Base-by-base conservation (phyloP, 1,284 basidiomycete genomes). In the Vanrija pseudolonga region DNA sequence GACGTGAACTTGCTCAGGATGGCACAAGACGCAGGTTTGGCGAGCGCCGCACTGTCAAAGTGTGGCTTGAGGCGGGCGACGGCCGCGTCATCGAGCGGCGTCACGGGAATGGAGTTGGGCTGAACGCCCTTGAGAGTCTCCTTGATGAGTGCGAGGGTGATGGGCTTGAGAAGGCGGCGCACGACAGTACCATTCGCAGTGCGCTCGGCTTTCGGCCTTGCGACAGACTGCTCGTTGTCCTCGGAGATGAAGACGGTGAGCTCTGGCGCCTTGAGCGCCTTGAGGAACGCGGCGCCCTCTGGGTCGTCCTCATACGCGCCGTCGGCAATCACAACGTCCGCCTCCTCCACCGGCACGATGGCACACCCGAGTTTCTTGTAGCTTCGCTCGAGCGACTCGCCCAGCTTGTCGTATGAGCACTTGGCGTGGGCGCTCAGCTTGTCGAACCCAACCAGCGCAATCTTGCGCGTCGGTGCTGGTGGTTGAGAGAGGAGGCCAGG, bases 311-410 rank as follows among this genome's bases (percentile, higher is more conserved):
- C 71, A 22, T 64, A 46, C 1, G 50, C 28, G 2, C 69, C 68
- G 47, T 71, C 61, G 2, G 61, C 57, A 24, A 76, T 47, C 19
- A 73, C 52, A 18, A 73, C 47, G 17, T 74, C 68, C 14, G 73
- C 73, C 28, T 71, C 59, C 17, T 51, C 40, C 3, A 62, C 15
- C 0, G 47, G 46, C 8, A 69, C 63, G n/a, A 69, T 57, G 19
- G 66, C 51, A 39, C 68, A 69, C 6, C 68, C 65, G 8, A 66
- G 50, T 20, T 67, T 64, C 6, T 24, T 42, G 44, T 68, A 69
- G 50, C 68, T 68, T n/a, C 65, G 54, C 18, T 57, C 41, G 8
- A 76, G 55, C 0, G 57, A 57, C 9, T 56, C 50, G 12, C 63
- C 64, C 3, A 71, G 57, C 12, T 47, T 50, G 8, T 50, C 49